Percentiles rank a stretch among this genome's conserved stretches.
Conservation (phyloP, 768 basidiomycete species). For the Calocybe gangraenosa region DNA sequence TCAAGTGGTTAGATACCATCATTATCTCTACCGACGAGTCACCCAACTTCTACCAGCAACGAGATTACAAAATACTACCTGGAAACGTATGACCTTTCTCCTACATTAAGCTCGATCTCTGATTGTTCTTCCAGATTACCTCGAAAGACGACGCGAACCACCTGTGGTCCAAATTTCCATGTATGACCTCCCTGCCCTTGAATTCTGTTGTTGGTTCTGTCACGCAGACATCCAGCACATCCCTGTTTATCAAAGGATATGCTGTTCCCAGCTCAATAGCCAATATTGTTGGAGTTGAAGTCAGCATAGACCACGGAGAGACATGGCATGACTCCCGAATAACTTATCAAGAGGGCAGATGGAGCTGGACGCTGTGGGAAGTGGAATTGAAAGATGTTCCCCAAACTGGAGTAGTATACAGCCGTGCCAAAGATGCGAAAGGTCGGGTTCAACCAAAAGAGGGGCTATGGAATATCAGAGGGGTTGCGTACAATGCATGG, state of each 20-base stretch:
- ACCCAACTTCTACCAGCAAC: conserved; percentile 67
- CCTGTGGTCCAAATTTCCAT: conserved; percentile 52
- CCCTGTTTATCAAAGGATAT: conserved; percentile 50
- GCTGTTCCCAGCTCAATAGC: conserved; percentile 44
- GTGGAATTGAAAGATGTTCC: conserved; percentile 32
- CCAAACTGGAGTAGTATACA: conserved; percentile 33
- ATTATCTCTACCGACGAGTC: conserved; percentile 51
- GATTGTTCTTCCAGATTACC: conserved; percentile 31
- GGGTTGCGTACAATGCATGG: conserved; percentile 57
- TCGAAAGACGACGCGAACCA: conserved; percentile 38
- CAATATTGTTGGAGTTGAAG: conserved; percentile 44
- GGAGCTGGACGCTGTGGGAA: conserved; percentile 79
- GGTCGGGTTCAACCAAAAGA: conserved; percentile 47
- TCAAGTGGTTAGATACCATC: conserved; percentile 71
- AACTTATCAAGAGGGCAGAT: conserved; percentile 56
- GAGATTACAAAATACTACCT: conserved; percentile 65
- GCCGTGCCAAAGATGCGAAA: conserved; percentile 48
- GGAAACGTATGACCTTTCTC: conserved; percentile 32
- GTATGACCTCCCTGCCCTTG: conserved; percentile 54
- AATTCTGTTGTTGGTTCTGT: conserved; percentile 57
- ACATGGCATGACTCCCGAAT: conserved; percentile 50
- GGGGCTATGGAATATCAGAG: conserved; percentile 62
- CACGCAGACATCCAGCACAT: conserved; percentile 25
- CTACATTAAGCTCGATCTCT: conserved; percentile 7
- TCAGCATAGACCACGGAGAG: conserved; percentile 47